A percentile compares a stretch with the other conserved stretches of the same genome.
These are phyloP conservation scores for Neurospora pannonica DNA, from an alignment of 495 filamentous ascomycete genomes.

Conservation along the genomic window DNA sequence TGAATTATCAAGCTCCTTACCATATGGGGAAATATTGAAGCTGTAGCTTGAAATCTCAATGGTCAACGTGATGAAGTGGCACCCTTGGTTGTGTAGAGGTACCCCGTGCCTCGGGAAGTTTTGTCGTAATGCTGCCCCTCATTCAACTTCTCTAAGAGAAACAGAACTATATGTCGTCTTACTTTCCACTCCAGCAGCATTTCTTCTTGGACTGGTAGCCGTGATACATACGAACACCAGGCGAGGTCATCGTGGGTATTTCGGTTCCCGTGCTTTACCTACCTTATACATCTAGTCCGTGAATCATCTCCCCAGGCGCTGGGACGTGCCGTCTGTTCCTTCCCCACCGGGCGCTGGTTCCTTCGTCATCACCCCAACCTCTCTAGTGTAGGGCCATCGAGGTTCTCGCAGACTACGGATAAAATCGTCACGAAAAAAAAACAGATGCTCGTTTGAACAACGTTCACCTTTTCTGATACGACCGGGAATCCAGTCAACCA, in stretches of 20 bases:
- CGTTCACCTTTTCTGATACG: background rate
- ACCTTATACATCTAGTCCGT: constrained; percentile 4
- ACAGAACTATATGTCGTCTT: background rate
- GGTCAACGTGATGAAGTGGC: background rate
- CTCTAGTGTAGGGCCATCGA: background rate
- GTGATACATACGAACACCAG: background rate
- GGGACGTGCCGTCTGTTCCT: background rate
- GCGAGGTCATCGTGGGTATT: background rate
- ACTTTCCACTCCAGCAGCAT: background rate
- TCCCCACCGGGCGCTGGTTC: background rate
- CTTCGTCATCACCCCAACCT: background rate
- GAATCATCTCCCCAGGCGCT: constrained; percentile 22
- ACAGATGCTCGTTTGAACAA: background rate
- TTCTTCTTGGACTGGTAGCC: background rate
- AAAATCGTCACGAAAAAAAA: background rate
- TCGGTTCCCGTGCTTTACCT: background rate
- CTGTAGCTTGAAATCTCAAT: background rate
- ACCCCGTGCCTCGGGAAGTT: background rate
- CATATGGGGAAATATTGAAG: background rate
- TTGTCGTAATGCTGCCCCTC: background rate
- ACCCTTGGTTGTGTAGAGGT: background rate
- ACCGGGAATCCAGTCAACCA: background rate
- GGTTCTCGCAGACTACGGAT: background rate
- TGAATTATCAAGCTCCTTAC: background rate
- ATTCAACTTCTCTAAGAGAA: background rate